phyloP scores from a whole-genome alignment of 306 rosid genomes.

The Vigna trinervia region DNA sequence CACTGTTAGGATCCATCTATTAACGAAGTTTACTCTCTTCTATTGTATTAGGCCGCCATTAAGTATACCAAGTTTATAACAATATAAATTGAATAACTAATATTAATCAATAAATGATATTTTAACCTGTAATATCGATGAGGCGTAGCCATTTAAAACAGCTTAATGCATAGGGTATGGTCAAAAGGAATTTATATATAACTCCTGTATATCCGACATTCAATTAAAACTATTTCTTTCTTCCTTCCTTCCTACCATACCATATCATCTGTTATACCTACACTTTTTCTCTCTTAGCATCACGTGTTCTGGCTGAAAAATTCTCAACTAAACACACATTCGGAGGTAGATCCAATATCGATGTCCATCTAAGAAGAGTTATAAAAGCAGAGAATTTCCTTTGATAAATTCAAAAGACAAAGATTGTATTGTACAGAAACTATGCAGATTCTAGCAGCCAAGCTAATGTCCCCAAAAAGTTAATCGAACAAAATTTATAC shows the following conservation, averaged over 20 bases:
- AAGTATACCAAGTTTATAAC: background rate
- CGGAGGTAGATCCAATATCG: background rate
- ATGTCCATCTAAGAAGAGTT: background rate
- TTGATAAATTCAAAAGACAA: no score
- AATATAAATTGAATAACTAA: background rate
- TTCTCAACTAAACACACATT: background rate
- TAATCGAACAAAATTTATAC: slow-evolving; percentile 29
- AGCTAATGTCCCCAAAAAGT: background rate
- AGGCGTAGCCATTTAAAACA: background rate
- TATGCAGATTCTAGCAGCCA: slow-evolving; percentile 31
- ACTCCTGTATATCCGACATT: no score
- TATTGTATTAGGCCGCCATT: background rate
- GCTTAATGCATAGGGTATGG: background rate
- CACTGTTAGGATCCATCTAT: no score
- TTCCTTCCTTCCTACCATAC: background rate
- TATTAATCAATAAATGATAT: background rate
- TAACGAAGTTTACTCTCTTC: background rate
- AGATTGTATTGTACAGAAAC: background rate
- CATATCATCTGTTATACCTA: no score
- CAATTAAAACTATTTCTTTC: no score
- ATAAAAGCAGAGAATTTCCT: background rate
- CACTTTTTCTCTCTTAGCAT: background rate
- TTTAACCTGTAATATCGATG: background rate
- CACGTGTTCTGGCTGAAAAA: background rate
- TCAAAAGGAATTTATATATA: no score